A percentile compares a stretch with the other conserved stretches of the same genome.
Evolutionary conservation across 1,284 basidiomycete species (phyloP).

Genomic region (Ganoderma meredithae): DNA sequence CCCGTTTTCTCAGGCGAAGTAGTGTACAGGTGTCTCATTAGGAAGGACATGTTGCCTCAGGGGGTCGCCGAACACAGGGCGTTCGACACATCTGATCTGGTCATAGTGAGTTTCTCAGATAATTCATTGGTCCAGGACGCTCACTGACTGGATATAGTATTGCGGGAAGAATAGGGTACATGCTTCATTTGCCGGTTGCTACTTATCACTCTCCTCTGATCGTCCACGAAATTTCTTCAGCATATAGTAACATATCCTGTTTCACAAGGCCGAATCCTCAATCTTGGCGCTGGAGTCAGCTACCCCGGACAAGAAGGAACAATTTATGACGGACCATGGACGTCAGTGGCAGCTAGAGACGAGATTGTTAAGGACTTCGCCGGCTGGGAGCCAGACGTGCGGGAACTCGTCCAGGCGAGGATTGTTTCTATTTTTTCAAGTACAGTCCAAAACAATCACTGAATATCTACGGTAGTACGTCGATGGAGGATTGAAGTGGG

Average conservation of each 20-base stretch:
- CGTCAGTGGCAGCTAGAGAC: slow-evolving; percentile 27
- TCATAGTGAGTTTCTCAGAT: slow-evolving; percentile 7
- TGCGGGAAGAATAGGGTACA: slow-evolving; percentile 40
- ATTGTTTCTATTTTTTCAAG: no score
- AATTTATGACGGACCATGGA: slow-evolving; percentile 38
- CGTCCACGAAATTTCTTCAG: slow-evolving; percentile 5
- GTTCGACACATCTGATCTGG: not conserved
- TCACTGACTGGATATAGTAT: slow-evolving; percentile 26
- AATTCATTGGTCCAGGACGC: no score
- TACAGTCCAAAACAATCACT: slow-evolving; percentile 29
- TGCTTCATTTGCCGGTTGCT: no score
- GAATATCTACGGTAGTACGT: slow-evolving; percentile 38
- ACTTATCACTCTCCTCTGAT: no score
- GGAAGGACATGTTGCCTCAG: slow-evolving; percentile 7
- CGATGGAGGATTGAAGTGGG: slow-evolving; percentile 34
- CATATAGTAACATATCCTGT: slow-evolving; percentile 29
- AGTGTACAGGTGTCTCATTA: slow-evolving; percentile 16
- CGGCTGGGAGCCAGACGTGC: slow-evolving; percentile 41
- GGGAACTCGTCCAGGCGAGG: slow-evolving; percentile 24
- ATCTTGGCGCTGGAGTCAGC: slow-evolving; percentile 36
- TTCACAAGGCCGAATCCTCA: slow-evolving; percentile 26
- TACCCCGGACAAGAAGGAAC: slow-evolving; percentile 35
- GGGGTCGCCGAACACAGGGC: slow-evolving; percentile 8
- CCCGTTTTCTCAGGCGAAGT: slow-evolving; percentile 16
- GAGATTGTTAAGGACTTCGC: slow-evolving; percentile 34